A percentile compares a stretch with the other conserved stretches of the same genome.
Conservation (phyloP, 805 yeast genomes). For the Schwanniomyces yamadae region DNA sequence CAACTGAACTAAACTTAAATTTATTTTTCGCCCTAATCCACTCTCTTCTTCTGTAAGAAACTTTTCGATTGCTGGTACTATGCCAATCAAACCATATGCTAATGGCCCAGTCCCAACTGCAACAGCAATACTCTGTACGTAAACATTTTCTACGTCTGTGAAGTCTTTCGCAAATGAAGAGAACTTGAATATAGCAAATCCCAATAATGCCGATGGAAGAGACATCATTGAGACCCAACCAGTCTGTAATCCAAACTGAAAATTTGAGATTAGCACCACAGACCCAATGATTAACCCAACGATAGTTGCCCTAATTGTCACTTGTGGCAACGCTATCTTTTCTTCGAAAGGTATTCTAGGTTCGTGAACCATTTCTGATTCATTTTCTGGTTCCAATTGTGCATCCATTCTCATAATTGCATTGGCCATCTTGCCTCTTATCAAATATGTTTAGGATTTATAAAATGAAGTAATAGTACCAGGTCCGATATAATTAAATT, state of each 20-base stretch:
- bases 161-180: constrained; percentile 43
- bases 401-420: too few relatives aligned
- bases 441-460: too few relatives aligned
- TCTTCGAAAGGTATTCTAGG: constrained; percentile 30
- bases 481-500: too few relatives aligned
- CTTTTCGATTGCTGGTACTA: constrained; percentile 93
- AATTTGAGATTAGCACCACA: constrained; percentile 80
- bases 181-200: constrained; percentile 76
- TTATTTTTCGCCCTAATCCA: constrained; percentile 48
- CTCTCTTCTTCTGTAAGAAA: constrained; percentile 76
- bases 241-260: constrained; percentile 94
- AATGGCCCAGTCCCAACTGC: constrained; percentile 98
- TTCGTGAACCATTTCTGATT: background rate
- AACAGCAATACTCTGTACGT: constrained; percentile 87
- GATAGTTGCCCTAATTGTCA: constrained; percentile 69
- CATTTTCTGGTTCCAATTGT: too few relatives aligned
- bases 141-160: constrained; percentile 93
- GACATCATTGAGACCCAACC: constrained; percentile 99
- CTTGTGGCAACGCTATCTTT: constrained; percentile 59
- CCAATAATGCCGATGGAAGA: constrained; percentile 85
- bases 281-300: constrained; percentile 87
- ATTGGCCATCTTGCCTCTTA: too few relatives aligned
- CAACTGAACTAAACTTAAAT: constrained; percentile 49
- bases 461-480: too few relatives aligned
- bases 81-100: constrained; percentile 93